Base-by-base conservation (phyloP, 805 yeast genomes). In the Tetrapisispora nanseiensis region DNA sequence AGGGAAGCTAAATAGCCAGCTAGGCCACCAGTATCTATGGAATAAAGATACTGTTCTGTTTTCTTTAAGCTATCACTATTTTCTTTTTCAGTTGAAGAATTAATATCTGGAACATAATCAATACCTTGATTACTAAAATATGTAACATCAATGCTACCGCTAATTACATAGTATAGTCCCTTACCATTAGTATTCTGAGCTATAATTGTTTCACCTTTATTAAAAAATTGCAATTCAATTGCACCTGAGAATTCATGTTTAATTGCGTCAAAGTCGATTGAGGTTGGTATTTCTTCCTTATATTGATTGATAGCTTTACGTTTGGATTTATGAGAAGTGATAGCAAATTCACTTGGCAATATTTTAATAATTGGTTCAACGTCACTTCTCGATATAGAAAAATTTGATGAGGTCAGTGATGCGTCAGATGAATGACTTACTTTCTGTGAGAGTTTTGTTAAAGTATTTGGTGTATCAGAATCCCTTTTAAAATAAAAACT, bases 1-100 rank as follows among this genome's bases (percentile, higher is more conserved):
- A 89, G 61, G 0, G 94, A 74, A 4, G 95, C 86, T 37, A 90
- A 59, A 55, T 85, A 90, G 0, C 97, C 97, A 0, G 90, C 94
- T 13, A 90, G 60, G 4, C 92, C 92, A 6, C 97, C 97, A 2
- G 80, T 69, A 13, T 71, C 64, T 1, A 86, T 78, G 0, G 78
- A 71, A 50, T 79, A 80, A 1, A 85, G 51, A 23, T 62, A 59
- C 30, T 68, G 71, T 30, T 68, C 70, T 5, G 41, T 6, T 23
- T 37, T 29, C 13, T 30, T 37, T n/a, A 50, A 57, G 18, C 20
- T 28, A 9, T 20, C 35, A 20, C 11, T 4, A 6, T 3, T 22
- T 19, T 12, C 29, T 30, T 15, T 36, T n/a, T 22, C 37, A 13
- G 21, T 21, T 20, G 10, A 18, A 19, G 26, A 22, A 22, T 2